Base-by-base conservation (phyloP, 306 rosid species). In the Oemleria cerasiformis region DNA sequence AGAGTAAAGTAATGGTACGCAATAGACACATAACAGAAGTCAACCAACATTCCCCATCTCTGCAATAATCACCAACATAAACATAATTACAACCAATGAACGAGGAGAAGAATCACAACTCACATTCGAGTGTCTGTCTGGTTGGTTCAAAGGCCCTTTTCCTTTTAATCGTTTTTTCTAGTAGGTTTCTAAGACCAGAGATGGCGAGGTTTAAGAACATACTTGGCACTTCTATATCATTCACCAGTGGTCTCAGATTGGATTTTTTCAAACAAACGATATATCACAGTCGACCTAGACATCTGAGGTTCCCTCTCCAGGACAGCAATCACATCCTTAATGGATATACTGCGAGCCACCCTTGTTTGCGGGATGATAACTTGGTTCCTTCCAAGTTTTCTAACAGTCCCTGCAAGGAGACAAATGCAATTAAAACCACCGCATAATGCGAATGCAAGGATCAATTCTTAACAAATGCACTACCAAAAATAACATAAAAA, bases 241-340 rank as follows among this genome's bases (percentile, higher is more conserved):
- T 88, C 92, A 19, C 73, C 58, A 0, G 76, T 65, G 36, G 79
- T 41, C 57, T 84, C 86, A 2, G 90, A 78, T 78, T 61, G 89
- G 68, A 67, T 73, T 80, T 70, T 88, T 73, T 91, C 92, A 36
- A 83, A 85, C 79, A 88, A 76, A 71, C 87, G 84, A 78, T 91
- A 85, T 48, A 91, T 60, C 36, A 84, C 81, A 51, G 94, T 78
- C 41, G 96, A 88, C 78, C 82, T 83, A 21, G 91, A 84, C 98
- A 93, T 91, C 73, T 88, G 96, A 38, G 97, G 96, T 75, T 93
- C 98, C 81, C 97, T 91, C 84, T 88, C 96, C 70, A 93, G 86
- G 56, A 82, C 96, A 25, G 92, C 89, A 77, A 93, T 88, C 62
- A 91, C 94, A 78, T 93, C 98, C 85, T 86, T 88, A 36, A 91